These are phyloP conservation scores for Inga leiocalycina DNA, from an alignment of 306 rosid species.

Conservation along the genomic window DNA sequence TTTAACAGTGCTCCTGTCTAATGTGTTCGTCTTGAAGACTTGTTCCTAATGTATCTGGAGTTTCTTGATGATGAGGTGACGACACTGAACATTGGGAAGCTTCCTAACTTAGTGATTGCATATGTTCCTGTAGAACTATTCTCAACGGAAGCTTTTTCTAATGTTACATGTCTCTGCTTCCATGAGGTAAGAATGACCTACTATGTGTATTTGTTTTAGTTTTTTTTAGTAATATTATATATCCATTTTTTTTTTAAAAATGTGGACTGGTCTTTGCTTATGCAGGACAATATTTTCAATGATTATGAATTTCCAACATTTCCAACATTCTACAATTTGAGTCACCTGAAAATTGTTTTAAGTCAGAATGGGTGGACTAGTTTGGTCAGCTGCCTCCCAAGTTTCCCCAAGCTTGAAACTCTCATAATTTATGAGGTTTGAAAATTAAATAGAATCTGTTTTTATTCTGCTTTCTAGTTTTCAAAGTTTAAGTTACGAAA, in stretches of 20 bases:
- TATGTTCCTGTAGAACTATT: not conserved
- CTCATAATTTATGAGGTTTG: not conserved
- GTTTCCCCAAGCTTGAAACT: not conserved
- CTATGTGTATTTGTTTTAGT: too few relatives aligned
- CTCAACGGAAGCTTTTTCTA: not conserved
- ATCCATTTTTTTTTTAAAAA: too few relatives aligned
- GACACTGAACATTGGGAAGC: too few relatives aligned
- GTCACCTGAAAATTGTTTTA: too few relatives aligned
- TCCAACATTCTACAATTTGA: too few relatives aligned
- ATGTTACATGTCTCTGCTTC: not conserved
- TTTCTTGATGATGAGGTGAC: not conserved
- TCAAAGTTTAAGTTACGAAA: not conserved
- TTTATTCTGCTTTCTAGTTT: not conserved
- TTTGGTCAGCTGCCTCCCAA: too few relatives aligned
- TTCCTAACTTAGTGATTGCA: not conserved
- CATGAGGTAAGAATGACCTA: not conserved
- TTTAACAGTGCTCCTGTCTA: not conserved
- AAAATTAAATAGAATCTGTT: not conserved
- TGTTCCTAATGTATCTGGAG: not conserved
- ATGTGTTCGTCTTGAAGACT: not conserved
- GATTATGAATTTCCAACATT: too few relatives aligned
- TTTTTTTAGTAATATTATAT: too few relatives aligned
- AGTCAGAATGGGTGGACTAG: too few relatives aligned
- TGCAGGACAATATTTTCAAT: too few relatives aligned
- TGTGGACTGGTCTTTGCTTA: too few relatives aligned